phyloP scores from a whole-genome alignment of 306 rosid genomes.

The Hippophae tibetana region DNA sequence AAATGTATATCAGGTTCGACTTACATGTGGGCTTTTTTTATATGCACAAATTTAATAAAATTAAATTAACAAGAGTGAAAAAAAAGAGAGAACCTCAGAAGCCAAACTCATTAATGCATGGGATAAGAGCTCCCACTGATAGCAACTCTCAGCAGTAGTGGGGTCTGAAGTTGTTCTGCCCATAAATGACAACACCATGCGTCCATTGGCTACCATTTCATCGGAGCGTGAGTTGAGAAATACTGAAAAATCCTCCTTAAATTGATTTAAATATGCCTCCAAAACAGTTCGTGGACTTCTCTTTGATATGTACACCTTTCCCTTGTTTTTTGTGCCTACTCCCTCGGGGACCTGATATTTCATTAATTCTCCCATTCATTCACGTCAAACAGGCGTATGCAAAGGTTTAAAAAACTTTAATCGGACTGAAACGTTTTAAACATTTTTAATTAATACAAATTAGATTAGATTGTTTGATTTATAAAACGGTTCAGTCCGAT shows the following conservation, averaged over 20 bases:
- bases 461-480: no score
- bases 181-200: conserved; percentile 56
- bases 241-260: conserved; percentile 33
- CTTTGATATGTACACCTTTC: conserved; percentile 55
- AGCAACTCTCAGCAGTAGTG: conserved; percentile 30
- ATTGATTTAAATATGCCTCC: conserved; percentile 50
- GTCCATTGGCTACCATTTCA: conserved; percentile 41
- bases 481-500: no score
- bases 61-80: no score
- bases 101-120: conserved; percentile 47
- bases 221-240: conserved; percentile 48
- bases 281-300: conserved; percentile 47
- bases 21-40: no score
- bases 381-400: no score
- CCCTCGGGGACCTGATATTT: conserved; percentile 33
- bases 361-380: conserved; percentile 1
- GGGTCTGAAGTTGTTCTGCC: conserved; percentile 51
- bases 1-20: no score
- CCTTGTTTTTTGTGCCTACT: conserved; percentile 34
- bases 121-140: conserved; percentile 67
- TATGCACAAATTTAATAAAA: no score
- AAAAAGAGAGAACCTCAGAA: conserved; percentile 19
- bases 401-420: no score
- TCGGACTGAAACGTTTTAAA: no score
- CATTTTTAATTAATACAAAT: no score